phyloP scores from a whole-genome alignment of 331 rosid species.

The Saraca asoca region DNA sequence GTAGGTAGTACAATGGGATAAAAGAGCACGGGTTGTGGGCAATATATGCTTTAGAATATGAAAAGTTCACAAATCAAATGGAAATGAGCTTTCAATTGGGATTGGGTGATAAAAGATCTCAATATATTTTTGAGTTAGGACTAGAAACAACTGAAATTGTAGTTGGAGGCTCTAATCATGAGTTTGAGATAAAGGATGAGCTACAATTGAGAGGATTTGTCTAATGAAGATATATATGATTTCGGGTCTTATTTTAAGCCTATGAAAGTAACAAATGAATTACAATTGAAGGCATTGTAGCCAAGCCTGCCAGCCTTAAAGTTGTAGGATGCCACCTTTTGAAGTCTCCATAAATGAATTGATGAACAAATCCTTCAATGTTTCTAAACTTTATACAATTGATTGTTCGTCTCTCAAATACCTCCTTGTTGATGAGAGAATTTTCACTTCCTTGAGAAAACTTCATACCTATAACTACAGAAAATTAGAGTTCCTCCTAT shows the following conservation, averaged over 20 bases:
- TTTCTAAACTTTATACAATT: background rate
- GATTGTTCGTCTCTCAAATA: slow-evolving; percentile 6
- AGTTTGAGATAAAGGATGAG: no score
- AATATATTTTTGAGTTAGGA: no score
- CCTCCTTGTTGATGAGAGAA: background rate
- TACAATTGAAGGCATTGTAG: background rate
- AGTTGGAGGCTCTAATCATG: no score
- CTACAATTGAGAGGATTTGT: no score
- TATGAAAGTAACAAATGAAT: background rate
- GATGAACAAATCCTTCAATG: no score
- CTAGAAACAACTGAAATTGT: no score
- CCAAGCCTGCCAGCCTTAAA: background rate
- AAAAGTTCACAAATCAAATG: no score
- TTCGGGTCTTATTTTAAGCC: background rate
- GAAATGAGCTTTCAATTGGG: no score
- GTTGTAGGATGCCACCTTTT: slow-evolving; percentile 3
- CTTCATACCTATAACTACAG: background rate
- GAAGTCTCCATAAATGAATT: background rate
- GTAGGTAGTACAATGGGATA: no score
- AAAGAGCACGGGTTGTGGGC: no score
- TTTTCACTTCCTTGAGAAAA: background rate
- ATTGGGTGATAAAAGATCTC: no score
- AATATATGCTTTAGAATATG: no score
- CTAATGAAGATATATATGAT: background rate
- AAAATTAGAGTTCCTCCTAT: background rate